Evolutionary conservation across 1,284 basidiomycete species (phyloP).

Genomic region (Tylopilus sp.): DNA sequence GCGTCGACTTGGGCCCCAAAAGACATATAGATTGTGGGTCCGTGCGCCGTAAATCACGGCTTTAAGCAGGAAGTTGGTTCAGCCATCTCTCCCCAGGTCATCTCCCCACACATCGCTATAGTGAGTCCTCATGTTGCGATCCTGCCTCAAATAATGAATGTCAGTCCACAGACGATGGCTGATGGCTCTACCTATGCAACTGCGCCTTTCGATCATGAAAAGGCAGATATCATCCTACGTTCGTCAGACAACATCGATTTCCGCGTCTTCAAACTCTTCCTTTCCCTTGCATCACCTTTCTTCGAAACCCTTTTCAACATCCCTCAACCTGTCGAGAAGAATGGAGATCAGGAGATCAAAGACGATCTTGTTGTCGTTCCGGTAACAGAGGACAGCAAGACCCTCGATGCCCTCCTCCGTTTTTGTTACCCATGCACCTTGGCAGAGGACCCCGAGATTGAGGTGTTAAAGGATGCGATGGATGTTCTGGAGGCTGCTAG

Average conservation of each 20-base stretch:
- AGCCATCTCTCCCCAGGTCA: neutral
- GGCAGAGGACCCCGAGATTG: neutral
- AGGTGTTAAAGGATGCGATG: neutral
- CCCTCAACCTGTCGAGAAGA: constrained; percentile 32
- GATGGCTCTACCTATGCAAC: neutral
- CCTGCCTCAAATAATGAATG: neutral
- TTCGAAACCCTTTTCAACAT: constrained; percentile 44
- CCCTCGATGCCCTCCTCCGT: constrained; percentile 1
- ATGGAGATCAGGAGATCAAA: constrained; percentile 8
- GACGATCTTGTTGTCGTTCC: constrained; percentile 8
- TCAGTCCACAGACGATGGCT: neutral
- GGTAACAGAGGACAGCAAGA: constrained; percentile 1
- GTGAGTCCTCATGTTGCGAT: neutral
- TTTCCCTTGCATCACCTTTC: constrained; percentile 33
- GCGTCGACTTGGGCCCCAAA: too few species aligned
- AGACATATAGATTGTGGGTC: too few species aligned
- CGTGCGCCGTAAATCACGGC: too few species aligned
- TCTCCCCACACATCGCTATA: neutral
- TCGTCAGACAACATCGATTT: constrained; percentile 40
- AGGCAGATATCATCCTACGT: constrained; percentile 31
- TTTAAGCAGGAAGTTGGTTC: too few species aligned
- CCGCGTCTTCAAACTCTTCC: constrained; percentile 34
- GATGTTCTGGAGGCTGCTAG: neutral
- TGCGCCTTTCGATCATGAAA: constrained; percentile 16
- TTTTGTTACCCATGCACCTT: constrained; percentile 5